Conservation (phyloP, 306 rosid species). For the Canavalia ensiformis region DNA sequence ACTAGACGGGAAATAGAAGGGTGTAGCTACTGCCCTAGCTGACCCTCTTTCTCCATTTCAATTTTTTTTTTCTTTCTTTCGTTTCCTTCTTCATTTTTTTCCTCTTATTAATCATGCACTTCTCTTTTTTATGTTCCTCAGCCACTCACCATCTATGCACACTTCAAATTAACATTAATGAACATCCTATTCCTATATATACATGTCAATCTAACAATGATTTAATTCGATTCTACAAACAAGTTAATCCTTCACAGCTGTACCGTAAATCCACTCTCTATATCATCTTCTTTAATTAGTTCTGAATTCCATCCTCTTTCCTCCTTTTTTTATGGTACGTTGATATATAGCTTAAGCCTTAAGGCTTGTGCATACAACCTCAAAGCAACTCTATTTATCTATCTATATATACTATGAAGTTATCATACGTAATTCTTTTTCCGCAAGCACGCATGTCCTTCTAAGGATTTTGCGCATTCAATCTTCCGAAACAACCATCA, state of each 20-base stretch:
- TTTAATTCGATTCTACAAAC: conserved; percentile 3
- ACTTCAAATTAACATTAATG: neutral
- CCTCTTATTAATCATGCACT: neutral
- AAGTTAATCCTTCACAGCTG: neutral
- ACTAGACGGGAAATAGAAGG: too few relatives aligned
- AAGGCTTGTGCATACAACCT: neutral
- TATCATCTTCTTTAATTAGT: neutral
- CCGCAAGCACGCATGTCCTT: too few relatives aligned
- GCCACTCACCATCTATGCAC: neutral
- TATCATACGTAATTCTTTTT: neutral
- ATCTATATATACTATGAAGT: neutral
- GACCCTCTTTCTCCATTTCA: neutral
- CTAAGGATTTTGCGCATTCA: neutral
- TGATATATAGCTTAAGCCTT: neutral
- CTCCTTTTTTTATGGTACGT: neutral
- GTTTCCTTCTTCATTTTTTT: neutral
- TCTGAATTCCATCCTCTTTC: neutral
- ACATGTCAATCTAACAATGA: conserved; percentile 5
- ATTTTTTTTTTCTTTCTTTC: neutral
- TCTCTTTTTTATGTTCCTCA: neutral
- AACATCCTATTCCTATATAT: neutral
- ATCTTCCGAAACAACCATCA: neutral
- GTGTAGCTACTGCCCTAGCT: neutral
- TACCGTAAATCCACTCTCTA: neutral
- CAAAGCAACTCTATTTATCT: neutral